A percentile compares a stretch with the other conserved stretches of the same genome.
These are phyloP conservation scores for Parsonsia alboflavescens DNA, from an alignment of 257 asterid genomes.

Conservation along the genomic window DNA sequence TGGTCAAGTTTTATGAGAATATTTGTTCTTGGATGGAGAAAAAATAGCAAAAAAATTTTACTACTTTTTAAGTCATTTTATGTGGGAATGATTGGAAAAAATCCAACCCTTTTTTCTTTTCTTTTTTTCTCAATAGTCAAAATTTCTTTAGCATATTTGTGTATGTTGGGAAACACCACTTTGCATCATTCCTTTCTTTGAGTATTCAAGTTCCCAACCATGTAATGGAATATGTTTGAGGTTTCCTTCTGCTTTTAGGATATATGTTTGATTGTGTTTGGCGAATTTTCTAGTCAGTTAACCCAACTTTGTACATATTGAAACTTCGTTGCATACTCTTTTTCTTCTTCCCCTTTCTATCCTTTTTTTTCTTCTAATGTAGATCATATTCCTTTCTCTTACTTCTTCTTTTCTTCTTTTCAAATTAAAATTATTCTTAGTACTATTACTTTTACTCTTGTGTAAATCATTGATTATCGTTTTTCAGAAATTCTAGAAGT, in stretches of 20 bases:
- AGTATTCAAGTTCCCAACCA: slow-evolving; percentile 11
- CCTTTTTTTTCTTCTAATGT: not conserved
- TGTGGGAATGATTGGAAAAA: slow-evolving; percentile 16
- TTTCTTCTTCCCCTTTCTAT: not conserved
- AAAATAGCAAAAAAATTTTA: not conserved
- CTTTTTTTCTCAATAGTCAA: slow-evolving; percentile 4
- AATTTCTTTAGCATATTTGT: slow-evolving; percentile 10
- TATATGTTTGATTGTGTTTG: slow-evolving; percentile 11
- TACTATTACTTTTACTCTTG: not conserved
- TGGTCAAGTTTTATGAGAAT: slow-evolving; percentile 14
- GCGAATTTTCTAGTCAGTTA: slow-evolving; percentile 5
- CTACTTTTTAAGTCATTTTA: not conserved
- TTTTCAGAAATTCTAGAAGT: not conserved
- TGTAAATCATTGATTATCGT: not conserved
- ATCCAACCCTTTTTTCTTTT: not conserved
- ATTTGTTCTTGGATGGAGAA: slow-evolving; percentile 6
- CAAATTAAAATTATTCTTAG: not conserved
- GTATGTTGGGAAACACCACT: slow-evolving; percentile 11
- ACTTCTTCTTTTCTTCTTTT: not conserved
- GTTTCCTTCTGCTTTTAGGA: not conserved
- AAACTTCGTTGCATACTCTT: not conserved
- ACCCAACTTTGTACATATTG: not conserved
- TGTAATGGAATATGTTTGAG: slow-evolving; percentile 11
- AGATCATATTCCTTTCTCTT: not conserved
- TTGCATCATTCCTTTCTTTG: slow-evolving; percentile 21